Percentiles rank a stretch among this genome's conserved stretches.
Evolutionary conservation across 2,329 filamentous ascomycete species (phyloP).

Genomic region (Penicillium griseofulvum): DNA sequence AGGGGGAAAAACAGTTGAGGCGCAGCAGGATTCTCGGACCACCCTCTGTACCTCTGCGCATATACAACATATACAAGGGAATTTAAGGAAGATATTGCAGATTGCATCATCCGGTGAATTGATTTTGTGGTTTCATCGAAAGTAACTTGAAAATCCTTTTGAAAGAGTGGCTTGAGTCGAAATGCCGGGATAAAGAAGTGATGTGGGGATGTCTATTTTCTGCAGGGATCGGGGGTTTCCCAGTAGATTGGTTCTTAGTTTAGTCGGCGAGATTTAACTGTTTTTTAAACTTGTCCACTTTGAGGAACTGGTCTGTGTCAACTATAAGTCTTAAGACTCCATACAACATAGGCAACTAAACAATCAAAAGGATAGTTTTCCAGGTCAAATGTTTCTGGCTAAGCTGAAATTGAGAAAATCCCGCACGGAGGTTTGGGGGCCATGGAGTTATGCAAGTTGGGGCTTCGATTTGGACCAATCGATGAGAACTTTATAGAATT

Average conservation of each 20-base stretch:
- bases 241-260: neutral
- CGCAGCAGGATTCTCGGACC: neutral
- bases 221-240: conserved; percentile 3
- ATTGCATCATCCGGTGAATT: neutral
- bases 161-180: neutral
- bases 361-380: neutral
- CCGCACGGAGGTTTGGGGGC: conserved; percentile 9
- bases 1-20: neutral
- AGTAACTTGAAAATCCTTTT: neutral
- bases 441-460: conserved; percentile 2
- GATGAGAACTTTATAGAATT: neutral
- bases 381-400: neutral
- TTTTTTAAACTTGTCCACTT: neutral
- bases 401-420: conserved; percentile 3
- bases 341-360: too few species aligned
- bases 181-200: neutral
- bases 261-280: neutral
- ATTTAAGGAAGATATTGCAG: neutral
- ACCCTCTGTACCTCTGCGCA: neutral
- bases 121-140: neutral
- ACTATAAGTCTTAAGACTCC: too few species aligned
- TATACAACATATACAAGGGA: too few species aligned
- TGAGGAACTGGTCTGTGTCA: neutral
- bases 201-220: conserved; percentile 1
- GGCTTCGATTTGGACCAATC: neutral